Evolutionary conservation across 1,139 yeast genomes (phyloP).

Genomic region (Candida mesenterica): DNA sequence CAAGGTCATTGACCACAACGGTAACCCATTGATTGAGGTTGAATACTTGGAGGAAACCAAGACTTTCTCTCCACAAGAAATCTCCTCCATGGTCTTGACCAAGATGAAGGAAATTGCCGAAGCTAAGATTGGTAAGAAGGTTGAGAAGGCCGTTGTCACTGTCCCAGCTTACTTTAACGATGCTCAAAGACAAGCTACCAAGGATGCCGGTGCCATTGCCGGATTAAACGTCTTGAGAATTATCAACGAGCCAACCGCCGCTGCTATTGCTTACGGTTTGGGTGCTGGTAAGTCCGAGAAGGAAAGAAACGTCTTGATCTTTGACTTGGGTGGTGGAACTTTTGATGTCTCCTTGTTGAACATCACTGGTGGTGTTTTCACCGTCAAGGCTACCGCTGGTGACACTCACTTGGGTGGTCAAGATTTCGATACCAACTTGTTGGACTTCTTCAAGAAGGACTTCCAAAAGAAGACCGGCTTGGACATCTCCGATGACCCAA

Average conservation of each 20-base stretch:
- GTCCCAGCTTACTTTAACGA: slow-evolving; percentile 98
- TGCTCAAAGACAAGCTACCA: slow-evolving; percentile 97
- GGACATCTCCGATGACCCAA: slow-evolving; percentile 87
- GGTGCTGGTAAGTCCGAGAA: slow-evolving; percentile 89
- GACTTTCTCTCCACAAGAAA: slow-evolving; percentile 95
- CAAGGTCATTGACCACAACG: slow-evolving; percentile 83
- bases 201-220: slow-evolving; percentile 97
- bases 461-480: slow-evolving; percentile 96
- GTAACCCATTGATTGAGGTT: slow-evolving; percentile 90
- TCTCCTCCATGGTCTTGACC: slow-evolving; percentile 93
- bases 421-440: slow-evolving; percentile 96
- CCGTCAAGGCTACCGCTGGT: slow-evolving; percentile 99
- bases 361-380: slow-evolving; percentile 98
- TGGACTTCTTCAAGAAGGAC: slow-evolving; percentile 90
- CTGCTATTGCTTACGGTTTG: slow-evolving; percentile 97
- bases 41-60: slow-evolving; percentile 92
- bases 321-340: slow-evolving; percentile 99
- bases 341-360: slow-evolving; percentile 95
- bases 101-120: slow-evolving; percentile 98
- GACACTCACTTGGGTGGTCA: slow-evolving; percentile 99
- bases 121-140: slow-evolving; percentile 90
- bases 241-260: slow-evolving; percentile 97
- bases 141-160: slow-evolving; percentile 92
- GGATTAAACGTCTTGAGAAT: slow-evolving; percentile 95
- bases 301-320: slow-evolving; percentile 87